Evolutionary conservation across 106 monocot species (phyloP).

Genomic region (Dioscorea alata): DNA sequence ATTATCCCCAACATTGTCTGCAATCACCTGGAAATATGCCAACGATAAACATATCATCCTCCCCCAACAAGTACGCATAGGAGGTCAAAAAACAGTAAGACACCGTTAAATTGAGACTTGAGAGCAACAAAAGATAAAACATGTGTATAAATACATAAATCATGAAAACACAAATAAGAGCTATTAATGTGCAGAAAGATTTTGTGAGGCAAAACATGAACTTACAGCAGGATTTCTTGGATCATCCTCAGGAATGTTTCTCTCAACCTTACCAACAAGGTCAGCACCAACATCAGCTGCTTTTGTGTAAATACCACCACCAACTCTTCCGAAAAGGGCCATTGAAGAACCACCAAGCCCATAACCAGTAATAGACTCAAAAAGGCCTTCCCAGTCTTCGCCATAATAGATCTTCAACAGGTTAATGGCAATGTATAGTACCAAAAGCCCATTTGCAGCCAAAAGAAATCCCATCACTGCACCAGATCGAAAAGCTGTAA

Average conservation of each 20-base stretch:
- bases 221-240: constrained; percentile 75
- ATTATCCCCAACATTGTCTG: constrained; percentile 75
- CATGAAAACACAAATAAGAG: background rate
- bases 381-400: constrained; percentile 72
- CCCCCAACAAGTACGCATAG: no score
- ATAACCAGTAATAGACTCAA: constrained; percentile 68
- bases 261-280: constrained; percentile 75
- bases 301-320: constrained; percentile 72
- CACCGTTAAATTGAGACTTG: background rate
- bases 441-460: constrained; percentile 59
- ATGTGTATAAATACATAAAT: no score
- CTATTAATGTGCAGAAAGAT: background rate
- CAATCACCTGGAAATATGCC: constrained; percentile 45
- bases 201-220: background rate
- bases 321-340: constrained; percentile 74
- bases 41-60: background rate
- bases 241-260: constrained; percentile 79
- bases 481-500: constrained; percentile 55
- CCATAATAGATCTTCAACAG: constrained; percentile 65
- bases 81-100: no score
- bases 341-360: constrained; percentile 79
- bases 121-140: background rate
- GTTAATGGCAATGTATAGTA: constrained; percentile 62
- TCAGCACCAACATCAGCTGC: constrained; percentile 84
- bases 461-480: constrained; percentile 71